These are phyloP conservation scores for Penicillium coffeae DNA, from an alignment of 495 filamentous ascomycete species.

Conservation along the genomic window DNA sequence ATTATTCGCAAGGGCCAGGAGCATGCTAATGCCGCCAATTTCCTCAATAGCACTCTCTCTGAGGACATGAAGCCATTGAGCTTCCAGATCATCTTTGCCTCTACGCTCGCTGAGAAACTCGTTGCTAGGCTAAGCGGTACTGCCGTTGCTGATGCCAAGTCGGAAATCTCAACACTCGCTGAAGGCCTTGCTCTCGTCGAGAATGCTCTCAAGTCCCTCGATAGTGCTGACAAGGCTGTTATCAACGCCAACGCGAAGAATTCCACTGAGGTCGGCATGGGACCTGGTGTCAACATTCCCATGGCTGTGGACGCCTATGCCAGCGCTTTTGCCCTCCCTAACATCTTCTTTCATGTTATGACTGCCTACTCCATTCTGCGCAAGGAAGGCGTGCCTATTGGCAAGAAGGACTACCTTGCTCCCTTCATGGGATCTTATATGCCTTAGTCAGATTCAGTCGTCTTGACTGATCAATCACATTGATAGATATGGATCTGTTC, in stretches of 20 bases:
- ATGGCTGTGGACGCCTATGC: constrained; percentile 29
- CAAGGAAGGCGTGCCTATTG: constrained; percentile 52
- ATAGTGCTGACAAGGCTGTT: constrained; percentile 32
- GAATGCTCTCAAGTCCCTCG: constrained; percentile 35
- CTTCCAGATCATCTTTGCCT: constrained; percentile 42
- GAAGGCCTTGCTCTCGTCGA: constrained; percentile 38
- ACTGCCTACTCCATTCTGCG: constrained; percentile 55
- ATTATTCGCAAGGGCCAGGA: constrained; percentile 1
- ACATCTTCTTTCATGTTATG: constrained; percentile 56
- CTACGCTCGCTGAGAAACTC: constrained; percentile 22
- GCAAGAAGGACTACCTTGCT: constrained; percentile 50
- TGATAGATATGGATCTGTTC: too few species aligned
- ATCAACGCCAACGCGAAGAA: constrained; percentile 29
- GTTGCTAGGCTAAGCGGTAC: constrained; percentile 24
- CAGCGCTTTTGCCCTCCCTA: constrained; percentile 40
- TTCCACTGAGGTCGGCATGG: constrained; percentile 24
- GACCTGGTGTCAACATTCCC: constrained; percentile 9
- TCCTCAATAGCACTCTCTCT: constrained; percentile 1
- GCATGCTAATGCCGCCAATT: not conserved
- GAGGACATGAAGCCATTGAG: constrained; percentile 47
- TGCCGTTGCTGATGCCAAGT: constrained; percentile 22
- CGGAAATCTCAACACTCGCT: constrained; percentile 36
- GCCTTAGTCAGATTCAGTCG: too few species aligned
- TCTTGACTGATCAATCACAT: too few species aligned
- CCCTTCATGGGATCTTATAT: constrained; percentile 18